Percentiles rank a stretch among this genome's conserved stretches.
phyloP scores from a whole-genome alignment of 2,329 filamentous ascomycete genomes.

The Falciphora oryzae region DNA sequence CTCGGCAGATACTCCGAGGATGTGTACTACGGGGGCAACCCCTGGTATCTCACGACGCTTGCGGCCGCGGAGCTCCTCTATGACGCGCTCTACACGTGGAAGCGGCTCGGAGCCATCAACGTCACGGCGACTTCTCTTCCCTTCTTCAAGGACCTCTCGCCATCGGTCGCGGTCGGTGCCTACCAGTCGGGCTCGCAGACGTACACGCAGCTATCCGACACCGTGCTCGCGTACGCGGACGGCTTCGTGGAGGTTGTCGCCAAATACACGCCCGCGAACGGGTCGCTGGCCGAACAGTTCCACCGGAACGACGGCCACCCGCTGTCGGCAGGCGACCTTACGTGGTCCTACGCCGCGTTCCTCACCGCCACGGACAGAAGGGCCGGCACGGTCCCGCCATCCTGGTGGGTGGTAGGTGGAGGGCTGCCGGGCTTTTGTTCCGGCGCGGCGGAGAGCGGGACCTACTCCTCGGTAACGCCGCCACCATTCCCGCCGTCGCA shows the following conservation, averaged over 20 bases:
- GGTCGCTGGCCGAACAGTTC: conserved; percentile 65
- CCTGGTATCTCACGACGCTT: conserved; percentile 73
- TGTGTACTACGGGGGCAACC: conserved; percentile 70
- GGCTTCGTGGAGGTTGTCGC: conserved; percentile 57
- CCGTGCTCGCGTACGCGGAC: conserved; percentile 53
- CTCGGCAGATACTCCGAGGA: conserved; percentile 69
- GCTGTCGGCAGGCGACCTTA: conserved; percentile 60
- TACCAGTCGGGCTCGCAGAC: conserved; percentile 44
- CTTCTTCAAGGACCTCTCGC: conserved; percentile 65
- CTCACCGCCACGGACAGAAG: conserved; percentile 55
- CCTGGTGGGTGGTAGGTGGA: conserved; percentile 47
- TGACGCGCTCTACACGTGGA: conserved; percentile 68
- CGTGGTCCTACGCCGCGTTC: conserved; percentile 69
- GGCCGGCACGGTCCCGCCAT: conserved; percentile 46
- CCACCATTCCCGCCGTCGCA: conserved; percentile 44
- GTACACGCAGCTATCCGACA: conserved; percentile 50
- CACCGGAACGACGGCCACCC: conserved; percentile 45
- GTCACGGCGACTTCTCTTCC: conserved; percentile 59
- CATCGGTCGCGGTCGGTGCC: conserved; percentile 53
- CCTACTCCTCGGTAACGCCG: conserved; percentile 44
- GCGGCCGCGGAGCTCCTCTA: conserved; percentile 78
- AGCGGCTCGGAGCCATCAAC: conserved; percentile 53
- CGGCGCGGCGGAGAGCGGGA: conserved; percentile 37
- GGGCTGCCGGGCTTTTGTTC: conserved; percentile 44
- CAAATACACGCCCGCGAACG: conserved; percentile 55